Evolutionary conservation across 345 rosid species (phyloP), one percentile per base, ranked within the genome.

Genomic region (Bruguiera gymnorhiza): DNA sequence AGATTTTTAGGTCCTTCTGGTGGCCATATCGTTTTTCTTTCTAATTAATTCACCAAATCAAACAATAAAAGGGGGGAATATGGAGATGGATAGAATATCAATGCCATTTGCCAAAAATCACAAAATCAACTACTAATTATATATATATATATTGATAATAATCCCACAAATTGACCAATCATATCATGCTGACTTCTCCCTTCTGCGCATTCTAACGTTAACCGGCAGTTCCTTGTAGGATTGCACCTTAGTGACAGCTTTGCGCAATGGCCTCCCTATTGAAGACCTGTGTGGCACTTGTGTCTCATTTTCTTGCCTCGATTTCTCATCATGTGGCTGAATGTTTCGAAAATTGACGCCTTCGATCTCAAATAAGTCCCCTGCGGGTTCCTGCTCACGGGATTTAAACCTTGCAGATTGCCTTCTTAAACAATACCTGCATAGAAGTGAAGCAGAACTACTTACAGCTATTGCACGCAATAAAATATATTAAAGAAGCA

Each of bases 291-390:
- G 69, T 4, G 69, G 27, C 19, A 26, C 74, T 39, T 53, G 62
- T 19, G 71, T 74, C 30, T 76, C 79, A 65, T 65, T 70, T 66
- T 77, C 79, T 63, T 75, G 80, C 36, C 67, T 71, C 70, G 67
- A 71, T 37, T 73, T 74, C 50, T 26, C 66, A 16, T 74, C 79
- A 11, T 59, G 76, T 36, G 64, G 69, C 39, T 58, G 79, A 54
- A 18, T 58, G 64, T 26, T 65, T 8, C 75, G 68, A 34, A 76
- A 66, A 16, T 66, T 73, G 43, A 76, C 73, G 51, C 83, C 90
- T 63, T 85, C 87, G 2, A 86, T 80, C 76, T 92, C 96, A 57
- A 87, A 86, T 63, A 87, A 76, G 75, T 90, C 81, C 71, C 81
- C 90, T 0, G 69, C 62, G 3, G 83, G 73, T 55, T 74, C 88